phyloP scores from a whole-genome alignment of 108 stramenopile genomes.

The Stephanodiscus triporus region DNA sequence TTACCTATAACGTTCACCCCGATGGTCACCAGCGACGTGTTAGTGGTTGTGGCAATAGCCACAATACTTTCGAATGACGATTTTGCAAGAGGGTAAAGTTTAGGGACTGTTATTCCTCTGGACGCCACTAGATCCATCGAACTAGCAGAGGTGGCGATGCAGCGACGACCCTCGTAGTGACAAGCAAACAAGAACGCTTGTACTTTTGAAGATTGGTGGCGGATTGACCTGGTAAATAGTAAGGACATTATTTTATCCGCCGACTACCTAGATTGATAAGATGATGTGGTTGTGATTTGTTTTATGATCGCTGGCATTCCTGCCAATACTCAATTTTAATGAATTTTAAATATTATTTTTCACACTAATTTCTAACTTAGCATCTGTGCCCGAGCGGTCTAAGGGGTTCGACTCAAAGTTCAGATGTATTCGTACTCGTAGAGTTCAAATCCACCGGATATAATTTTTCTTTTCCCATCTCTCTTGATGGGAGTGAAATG shows the following conservation, averaged over 20 bases:
- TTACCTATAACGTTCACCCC: slow-evolving; percentile 8
- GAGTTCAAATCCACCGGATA: too few species aligned
- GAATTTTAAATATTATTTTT: too few species aligned
- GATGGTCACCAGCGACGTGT: slow-evolving; percentile 16
- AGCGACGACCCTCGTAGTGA: background rate
- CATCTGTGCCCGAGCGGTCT: slow-evolving; percentile 66
- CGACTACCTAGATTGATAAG: background rate
- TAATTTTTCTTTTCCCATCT: too few species aligned
- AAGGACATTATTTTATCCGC: background rate
- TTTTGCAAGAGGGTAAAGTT: slow-evolving; percentile 2
- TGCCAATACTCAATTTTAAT: too few species aligned
- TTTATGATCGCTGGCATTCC: too few species aligned
- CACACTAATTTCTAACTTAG: background rate
- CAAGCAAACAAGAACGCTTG: background rate
- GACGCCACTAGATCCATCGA: background rate
- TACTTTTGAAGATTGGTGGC: background rate
- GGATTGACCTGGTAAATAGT: slow-evolving; percentile 1
- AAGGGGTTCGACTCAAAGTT: slow-evolving; percentile 66
- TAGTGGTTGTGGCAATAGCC: slow-evolving; percentile 19
- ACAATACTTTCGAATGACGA: slow-evolving; percentile 4
- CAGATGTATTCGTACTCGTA: too few species aligned
- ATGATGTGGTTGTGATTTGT: background rate
- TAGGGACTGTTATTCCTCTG: background rate
- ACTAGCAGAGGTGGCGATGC: background rate
- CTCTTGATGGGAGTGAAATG: too few species aligned